Percentiles rank a stretch among this genome's conserved stretches.
Evolutionary conservation across 768 basidiomycete genomes (phyloP).

Genomic region (Lactarius trivialis): DNA sequence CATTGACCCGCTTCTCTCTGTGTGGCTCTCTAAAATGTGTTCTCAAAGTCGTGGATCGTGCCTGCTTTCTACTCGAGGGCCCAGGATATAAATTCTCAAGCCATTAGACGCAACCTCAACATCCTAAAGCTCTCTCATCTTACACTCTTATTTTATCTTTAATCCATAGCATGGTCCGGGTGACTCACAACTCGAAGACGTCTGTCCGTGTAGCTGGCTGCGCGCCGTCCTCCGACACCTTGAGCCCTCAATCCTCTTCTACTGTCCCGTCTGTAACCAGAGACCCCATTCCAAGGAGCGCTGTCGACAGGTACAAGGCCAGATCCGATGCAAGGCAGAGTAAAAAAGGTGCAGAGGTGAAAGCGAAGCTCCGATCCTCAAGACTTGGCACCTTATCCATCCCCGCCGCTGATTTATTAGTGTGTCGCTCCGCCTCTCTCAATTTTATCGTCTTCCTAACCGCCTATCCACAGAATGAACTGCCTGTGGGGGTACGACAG

Average conservation of each 20-base stretch:
- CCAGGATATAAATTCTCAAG: neutral
- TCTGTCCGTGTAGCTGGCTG: neutral
- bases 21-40: neutral
- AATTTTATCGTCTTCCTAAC: neutral
- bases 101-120: neutral
- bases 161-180: slow-evolving; percentile 1
- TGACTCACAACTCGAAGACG: neutral
- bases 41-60: neutral
- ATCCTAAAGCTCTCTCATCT: neutral
- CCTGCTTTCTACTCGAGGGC: neutral
- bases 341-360: neutral
- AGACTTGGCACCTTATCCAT: neutral
- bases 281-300: neutral
- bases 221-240: neutral
- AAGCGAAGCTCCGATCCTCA: neutral
- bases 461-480: neutral
- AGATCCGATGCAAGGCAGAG: neutral
- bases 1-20: neutral
- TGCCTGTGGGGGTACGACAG: slow-evolving; percentile 9
- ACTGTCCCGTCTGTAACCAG: neutral
- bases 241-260: neutral
- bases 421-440: neutral
- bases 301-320: neutral
- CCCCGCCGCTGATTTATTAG: slow-evolving; percentile 2
- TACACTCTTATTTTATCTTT: neutral